Evolutionary conservation across 495 filamentous ascomycete genomes (phyloP).

Genomic region (Aspergillus hancockii): DNA sequence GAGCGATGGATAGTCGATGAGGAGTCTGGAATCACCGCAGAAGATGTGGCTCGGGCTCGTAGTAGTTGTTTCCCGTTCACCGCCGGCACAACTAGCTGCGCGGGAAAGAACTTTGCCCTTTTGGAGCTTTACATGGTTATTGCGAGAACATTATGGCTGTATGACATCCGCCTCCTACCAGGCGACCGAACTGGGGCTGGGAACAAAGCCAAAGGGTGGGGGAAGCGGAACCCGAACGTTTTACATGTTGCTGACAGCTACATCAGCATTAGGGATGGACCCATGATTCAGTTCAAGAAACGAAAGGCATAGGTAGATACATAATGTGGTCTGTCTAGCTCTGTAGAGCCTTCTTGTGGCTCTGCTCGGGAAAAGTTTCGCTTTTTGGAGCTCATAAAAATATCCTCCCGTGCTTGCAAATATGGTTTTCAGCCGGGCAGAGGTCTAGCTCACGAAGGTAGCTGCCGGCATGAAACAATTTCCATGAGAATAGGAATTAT

Average conservation of each 20-base stretch:
- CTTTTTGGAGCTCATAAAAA: too few species aligned
- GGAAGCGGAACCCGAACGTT: neutral
- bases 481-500: too few species aligned
- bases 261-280: slow-evolving; percentile 13
- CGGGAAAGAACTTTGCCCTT: slow-evolving; percentile 13
- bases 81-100: slow-evolving; percentile 12
- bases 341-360: too few species aligned
- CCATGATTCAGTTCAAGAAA: slow-evolving; percentile 8
- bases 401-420: too few species aligned
- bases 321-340: too few species aligned
- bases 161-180: slow-evolving; percentile 8
- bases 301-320: too few species aligned
- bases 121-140: slow-evolving; percentile 10
- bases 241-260: slow-evolving; percentile 13
- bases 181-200: slow-evolving; percentile 10
- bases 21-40: neutral
- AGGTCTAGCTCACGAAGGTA: too few species aligned
- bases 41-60: slow-evolving; percentile 12
- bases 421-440: too few species aligned
- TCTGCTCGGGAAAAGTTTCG: too few species aligned
- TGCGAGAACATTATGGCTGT: slow-evolving; percentile 9
- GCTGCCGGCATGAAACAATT: too few species aligned
- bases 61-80: slow-evolving; percentile 14
- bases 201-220: neutral
- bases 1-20: slow-evolving; percentile 11